Evolutionary conservation across 2,329 filamentous ascomycete genomes (phyloP).

Genomic region (Chrysosporium queenslandicum): DNA sequence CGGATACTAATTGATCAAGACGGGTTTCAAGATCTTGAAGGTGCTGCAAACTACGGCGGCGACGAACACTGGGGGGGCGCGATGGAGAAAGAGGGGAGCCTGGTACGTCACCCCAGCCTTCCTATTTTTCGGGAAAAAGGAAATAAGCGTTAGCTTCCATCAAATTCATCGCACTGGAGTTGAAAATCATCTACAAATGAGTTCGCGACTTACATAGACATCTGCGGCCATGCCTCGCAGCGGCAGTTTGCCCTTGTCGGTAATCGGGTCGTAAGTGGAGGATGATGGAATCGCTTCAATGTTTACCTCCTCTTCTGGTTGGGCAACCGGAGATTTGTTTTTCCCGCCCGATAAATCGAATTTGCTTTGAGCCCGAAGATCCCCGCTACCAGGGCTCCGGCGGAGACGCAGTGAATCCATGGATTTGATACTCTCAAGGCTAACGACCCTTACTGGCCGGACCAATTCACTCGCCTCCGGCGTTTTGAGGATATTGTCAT

Average conservation of each 20-base stretch:
- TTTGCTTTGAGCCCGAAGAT: conserved; percentile 57
- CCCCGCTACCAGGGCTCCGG: conserved; percentile 60
- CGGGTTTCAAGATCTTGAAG: conserved; percentile 75
- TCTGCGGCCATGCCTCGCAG: conserved; percentile 72
- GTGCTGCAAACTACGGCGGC: conserved; percentile 93
- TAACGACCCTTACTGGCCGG: conserved; percentile 1
- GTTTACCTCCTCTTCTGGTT: conserved; percentile 22
- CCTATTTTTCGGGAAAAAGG: conserved; percentile 48
- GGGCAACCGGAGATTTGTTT: conserved; percentile 13
- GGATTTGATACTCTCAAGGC: conserved; percentile 8
- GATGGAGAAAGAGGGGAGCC: conserved; percentile 78
- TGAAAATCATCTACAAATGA: conserved; percentile 14
- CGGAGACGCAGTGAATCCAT: conserved; percentile 30
- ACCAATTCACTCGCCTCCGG: conserved; percentile 2
- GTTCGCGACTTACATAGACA: conserved; percentile 69
- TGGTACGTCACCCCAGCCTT: conserved; percentile 82
- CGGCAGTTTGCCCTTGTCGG: conserved; percentile 78
- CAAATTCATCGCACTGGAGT: conserved; percentile 4
- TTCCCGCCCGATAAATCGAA: conserved; percentile 18
- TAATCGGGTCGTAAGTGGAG: conserved; percentile 60
- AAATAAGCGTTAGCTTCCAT: conserved; percentile 15
- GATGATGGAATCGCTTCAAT: conserved; percentile 38
- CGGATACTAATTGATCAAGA: conserved; percentile 67
- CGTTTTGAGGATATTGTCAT: conserved; percentile 5
- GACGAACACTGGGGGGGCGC: conserved; percentile 88